Evolutionary conservation across 2,329 filamentous ascomycete species (phyloP), one percentile per base, ranked within the genome.

Genomic region (Lomentospora prolificans): DNA sequence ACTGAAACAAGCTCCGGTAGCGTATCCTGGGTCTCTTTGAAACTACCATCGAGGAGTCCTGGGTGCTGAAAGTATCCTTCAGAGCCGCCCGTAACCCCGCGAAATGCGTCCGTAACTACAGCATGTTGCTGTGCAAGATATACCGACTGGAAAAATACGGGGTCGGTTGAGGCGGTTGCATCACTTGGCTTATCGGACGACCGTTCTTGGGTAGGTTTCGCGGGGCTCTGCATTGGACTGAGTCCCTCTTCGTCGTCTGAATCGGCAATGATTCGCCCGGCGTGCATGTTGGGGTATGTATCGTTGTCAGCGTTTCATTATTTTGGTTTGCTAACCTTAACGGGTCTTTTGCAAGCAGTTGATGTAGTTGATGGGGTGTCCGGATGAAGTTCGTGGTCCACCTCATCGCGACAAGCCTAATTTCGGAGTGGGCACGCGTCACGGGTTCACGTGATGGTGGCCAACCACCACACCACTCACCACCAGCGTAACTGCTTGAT

Each of bases 121-220:
- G 67, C 66, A 31, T 66, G 65, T 39, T 70, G 68, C 60, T 79
- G 75, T 51, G 77, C 72, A 22, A 75, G 67, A 57, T 76, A 78
- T 8, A 79, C 62, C 52, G 66, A 69, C 50, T 71, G 70, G 58
- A 79, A 79, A 59, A 77, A 74, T 0, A 67, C 69, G 1, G 71
- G 69, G 57, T 79, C 74, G 1, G 77, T 79, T 14, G 76, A 79
- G 22, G 63, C 66, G 5, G 70, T 69, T 36, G 63, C 62, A 55
- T 62, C 61, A 57, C 66, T 61, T 1, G 41, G 30, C 12, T 66
- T 60, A 58, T 64, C 64, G 8, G 63, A 64, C 17, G 62, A 65
- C 25, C 61, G 28, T 57, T 60, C 19, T 2, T 19, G 10, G 19
- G 33, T 41, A 14, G 46, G 27, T 30, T 28, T 55, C 7, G 58